Evolutionary conservation across 2,329 filamentous ascomycete species (phyloP).

Genomic region (Penicillium sp.): DNA sequence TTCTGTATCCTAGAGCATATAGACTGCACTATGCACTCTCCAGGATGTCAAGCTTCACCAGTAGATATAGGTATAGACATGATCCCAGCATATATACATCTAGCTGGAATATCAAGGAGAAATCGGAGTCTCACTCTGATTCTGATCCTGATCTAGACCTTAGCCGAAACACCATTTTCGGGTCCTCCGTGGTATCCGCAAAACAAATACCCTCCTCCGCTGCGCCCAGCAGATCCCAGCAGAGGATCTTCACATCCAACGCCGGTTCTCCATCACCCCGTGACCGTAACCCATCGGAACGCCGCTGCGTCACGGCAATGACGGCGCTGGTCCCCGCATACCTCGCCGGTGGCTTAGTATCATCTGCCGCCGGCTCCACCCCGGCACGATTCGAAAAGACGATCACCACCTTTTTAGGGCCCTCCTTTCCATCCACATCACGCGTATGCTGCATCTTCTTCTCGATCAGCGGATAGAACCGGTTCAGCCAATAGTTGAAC

Average conservation of each 20-base stretch:
- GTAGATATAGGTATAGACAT: neutral
- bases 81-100: neutral
- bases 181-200: slow-evolving; percentile 42
- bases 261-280: slow-evolving; percentile 14
- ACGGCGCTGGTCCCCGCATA: slow-evolving; percentile 49
- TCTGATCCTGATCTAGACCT: slow-evolving; percentile 1
- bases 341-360: slow-evolving; percentile 35
- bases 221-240: slow-evolving; percentile 45
- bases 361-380: slow-evolving; percentile 36
- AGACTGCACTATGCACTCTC: neutral
- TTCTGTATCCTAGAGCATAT: neutral
- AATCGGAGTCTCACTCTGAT: neutral
- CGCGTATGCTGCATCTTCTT: slow-evolving; percentile 27
- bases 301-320: slow-evolving; percentile 35
- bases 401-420: slow-evolving; percentile 38
- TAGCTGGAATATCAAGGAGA: neutral
- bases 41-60: neutral
- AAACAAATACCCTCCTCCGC: slow-evolving; percentile 44
- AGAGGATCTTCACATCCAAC: slow-evolving; percentile 39
- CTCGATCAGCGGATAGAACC: slow-evolving; percentile 51
- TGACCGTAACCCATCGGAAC: slow-evolving; percentile 11
- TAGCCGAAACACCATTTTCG: slow-evolving; percentile 38
- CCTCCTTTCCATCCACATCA: slow-evolving; percentile 24
- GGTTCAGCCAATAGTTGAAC: slow-evolving; percentile 58
- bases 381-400: slow-evolving; percentile 47